Percentiles rank a stretch among this genome's conserved stretches.
These are phyloP conservation scores for Trametes gibbosa DNA, from an alignment of 768 basidiomycete genomes.

Conservation along the genomic window DNA sequence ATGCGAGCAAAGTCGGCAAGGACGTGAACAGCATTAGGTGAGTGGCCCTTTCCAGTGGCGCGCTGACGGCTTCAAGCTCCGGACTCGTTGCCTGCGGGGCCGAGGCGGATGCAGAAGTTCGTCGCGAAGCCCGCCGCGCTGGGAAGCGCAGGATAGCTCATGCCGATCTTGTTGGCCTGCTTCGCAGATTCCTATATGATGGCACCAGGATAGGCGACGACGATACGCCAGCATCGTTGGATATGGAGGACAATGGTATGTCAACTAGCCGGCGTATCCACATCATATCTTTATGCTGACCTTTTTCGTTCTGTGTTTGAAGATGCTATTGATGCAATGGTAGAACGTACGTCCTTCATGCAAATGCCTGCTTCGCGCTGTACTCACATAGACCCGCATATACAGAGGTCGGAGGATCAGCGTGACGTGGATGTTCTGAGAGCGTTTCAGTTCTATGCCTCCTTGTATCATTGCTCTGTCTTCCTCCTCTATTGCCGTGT, in stretches of 20 bases:
- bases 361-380: background rate
- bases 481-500: conserved; percentile 12
- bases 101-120: background rate
- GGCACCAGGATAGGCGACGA: conserved; percentile 83
- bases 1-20: conserved; percentile 90
- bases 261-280: background rate
- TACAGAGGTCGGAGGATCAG: conserved; percentile 32
- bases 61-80: background rate
- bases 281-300: background rate
- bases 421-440: conserved; percentile 9
- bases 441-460: background rate
- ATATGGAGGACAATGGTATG: conserved; percentile 88
- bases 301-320: background rate
- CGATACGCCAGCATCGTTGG: conserved; percentile 80
- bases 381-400: conserved; percentile 1
- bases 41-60: conserved; percentile 26
- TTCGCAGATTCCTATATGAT: conserved; percentile 83
- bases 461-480: conserved; percentile 12
- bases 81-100: background rate
- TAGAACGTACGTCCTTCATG: conserved; percentile 71
- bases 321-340: conserved; percentile 97
- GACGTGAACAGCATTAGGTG: conserved; percentile 86
- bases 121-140: background rate
- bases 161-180: background rate
- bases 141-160: background rate